A percentile compares a stretch with the other conserved stretches of the same genome.
These are phyloP conservation scores for Puccinellia tenuiflora DNA, from an alignment of 176 grass and related monocot species.

Conservation along the genomic window DNA sequence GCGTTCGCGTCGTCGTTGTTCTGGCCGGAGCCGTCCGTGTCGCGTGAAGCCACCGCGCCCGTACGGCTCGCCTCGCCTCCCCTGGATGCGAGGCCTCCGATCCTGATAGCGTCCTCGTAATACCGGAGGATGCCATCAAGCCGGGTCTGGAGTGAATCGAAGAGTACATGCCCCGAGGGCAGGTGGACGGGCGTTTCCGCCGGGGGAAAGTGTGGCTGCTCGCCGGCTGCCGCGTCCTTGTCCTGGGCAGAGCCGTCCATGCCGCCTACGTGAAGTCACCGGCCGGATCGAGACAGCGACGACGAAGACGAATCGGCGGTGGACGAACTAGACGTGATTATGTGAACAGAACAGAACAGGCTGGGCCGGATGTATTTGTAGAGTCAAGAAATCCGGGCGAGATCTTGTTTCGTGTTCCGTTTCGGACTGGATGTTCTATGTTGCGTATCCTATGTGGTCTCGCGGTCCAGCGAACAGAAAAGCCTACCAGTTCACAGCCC, in stretches of 20 bases:
- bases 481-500: neutral
- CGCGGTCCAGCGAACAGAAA: neutral
- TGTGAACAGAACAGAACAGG: neutral
- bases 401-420: neutral
- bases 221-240: neutral
- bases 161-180: neutral
- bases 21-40: neutral
- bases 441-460: neutral
- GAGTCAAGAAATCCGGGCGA: neutral
- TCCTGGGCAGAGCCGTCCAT: neutral
- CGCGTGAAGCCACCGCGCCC: neutral
- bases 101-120: too few relatives aligned
- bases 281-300: neutral
- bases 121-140: neutral
- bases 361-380: too few relatives aligned
- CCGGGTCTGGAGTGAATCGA: neutral
- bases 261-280: neutral
- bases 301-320: neutral
- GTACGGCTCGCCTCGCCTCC: neutral
- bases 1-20: neutral
- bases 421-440: too few relatives aligned
- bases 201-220: neutral
- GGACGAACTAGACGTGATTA: neutral
- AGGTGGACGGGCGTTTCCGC: neutral
- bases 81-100: too few relatives aligned